A percentile compares a stretch with the other conserved stretches of the same genome.
phyloP scores from a whole-genome alignment of 768 basidiomycete genomes.

The Termitomyces sp. region DNA sequence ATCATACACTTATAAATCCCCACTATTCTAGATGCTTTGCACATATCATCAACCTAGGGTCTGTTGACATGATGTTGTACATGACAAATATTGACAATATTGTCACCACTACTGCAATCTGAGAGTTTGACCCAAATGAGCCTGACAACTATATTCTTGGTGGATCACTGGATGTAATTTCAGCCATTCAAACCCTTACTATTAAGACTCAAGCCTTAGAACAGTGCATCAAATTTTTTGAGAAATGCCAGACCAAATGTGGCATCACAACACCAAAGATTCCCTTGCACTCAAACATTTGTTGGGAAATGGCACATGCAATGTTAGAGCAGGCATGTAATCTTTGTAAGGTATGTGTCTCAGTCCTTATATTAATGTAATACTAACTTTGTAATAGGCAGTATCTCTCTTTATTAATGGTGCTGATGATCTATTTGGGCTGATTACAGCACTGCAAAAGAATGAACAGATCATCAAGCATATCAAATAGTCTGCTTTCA shows the following conservation, averaged over 20 bases:
- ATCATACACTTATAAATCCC: neutral
- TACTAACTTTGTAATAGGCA: neutral
- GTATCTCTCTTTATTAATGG: constrained; percentile 10
- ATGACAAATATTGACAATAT: constrained; percentile 25
- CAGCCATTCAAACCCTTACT: constrained; percentile 22
- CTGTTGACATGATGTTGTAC: constrained; percentile 23
- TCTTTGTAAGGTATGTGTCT: constrained; percentile 5
- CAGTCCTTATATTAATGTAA: neutral
- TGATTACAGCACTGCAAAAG: constrained; percentile 8
- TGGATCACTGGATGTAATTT: constrained; percentile 26
- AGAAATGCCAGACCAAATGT: constrained; percentile 16
- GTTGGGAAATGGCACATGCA: no score
- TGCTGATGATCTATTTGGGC: constrained; percentile 8
- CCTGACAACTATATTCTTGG: constrained; percentile 20
- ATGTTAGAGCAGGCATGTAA: neutral
- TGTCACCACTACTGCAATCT: constrained; percentile 23
- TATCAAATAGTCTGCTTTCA: constrained; percentile 12
- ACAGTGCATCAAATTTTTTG: constrained; percentile 20
- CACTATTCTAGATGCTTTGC: constrained; percentile 20
- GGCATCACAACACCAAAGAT: constrained; percentile 14
- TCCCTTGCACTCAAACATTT: constrained; percentile 17
- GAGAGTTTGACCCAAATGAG: constrained; percentile 27
- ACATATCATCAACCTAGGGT: constrained; percentile 25
- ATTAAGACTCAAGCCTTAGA: constrained; percentile 26
- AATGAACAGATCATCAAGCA: neutral